These are phyloP conservation scores for Rhododendron mucronatum DNA, from an alignment of 148 eudicot genomes.

Conservation along the genomic window DNA sequence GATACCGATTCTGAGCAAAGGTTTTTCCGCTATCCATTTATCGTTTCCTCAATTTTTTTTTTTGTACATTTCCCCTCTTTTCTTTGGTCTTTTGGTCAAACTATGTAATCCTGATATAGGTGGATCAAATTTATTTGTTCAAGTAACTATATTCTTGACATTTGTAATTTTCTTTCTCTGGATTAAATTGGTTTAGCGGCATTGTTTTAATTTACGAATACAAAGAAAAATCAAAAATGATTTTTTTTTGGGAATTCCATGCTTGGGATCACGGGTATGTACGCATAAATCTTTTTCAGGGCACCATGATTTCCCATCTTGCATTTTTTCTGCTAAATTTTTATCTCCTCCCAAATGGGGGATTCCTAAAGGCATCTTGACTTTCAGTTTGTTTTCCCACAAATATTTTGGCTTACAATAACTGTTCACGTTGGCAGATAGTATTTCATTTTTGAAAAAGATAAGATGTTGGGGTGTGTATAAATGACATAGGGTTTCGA, in stretches of 20 bases:
- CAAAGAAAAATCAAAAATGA: background rate
- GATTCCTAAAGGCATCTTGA: background rate
- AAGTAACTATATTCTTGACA: background rate
- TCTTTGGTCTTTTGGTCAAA: background rate
- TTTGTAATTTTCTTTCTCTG: background rate
- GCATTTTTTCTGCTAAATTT: slow-evolving; percentile 1
- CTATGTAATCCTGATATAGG: background rate
- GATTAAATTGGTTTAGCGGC: background rate
- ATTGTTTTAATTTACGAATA: background rate
- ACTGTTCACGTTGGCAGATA: background rate
- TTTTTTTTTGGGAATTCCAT: background rate
- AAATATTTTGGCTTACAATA: background rate
- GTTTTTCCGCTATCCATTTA: background rate
- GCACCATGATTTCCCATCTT: background rate
- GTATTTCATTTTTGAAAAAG: too few relatives aligned
- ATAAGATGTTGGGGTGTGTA: background rate
- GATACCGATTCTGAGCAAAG: background rate
- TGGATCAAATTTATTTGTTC: background rate
- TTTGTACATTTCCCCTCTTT: too few relatives aligned
- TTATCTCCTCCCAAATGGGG: background rate
- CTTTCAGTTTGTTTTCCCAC: background rate
- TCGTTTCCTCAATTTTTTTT: background rate
- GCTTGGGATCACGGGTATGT: background rate
- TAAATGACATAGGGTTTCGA: background rate
- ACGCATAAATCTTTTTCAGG: too few relatives aligned